Conservation (phyloP, 129 eudicot genomes). For the Daucus carota region DH1_v3.0 NC_030382.2:47276501-47277000, state of each 20-base stretch:
- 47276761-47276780: constrained; percentile 27
- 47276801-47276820: background rate
- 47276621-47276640: constrained; percentile 59
- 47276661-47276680: constrained; percentile 46
- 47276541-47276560: constrained; percentile 34
- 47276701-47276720: constrained; percentile 85
- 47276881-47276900: constrained; percentile 40
- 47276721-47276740: constrained; percentile 81
- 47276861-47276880: constrained; percentile 60
- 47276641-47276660: constrained; percentile 65
- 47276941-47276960: constrained; percentile 62
- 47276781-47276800: background rate
- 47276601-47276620: constrained; percentile 84
- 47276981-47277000: constrained; percentile 11
- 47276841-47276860: constrained; percentile 6
- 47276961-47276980: constrained; percentile 35
- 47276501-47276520: constrained; percentile 26
- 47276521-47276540: constrained; percentile 65
- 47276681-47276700: constrained; percentile 77
- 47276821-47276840: background rate
- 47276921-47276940: constrained; percentile 51
- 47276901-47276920: constrained; percentile 74
- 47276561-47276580: constrained; percentile 76
- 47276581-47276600: constrained; percentile 69
- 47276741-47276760: constrained; percentile 39